A percentile compares a stretch with the other conserved stretches of the same genome.
Evolutionary conservation across 306 rosid species (phyloP).

Genomic region (Acmispon strigosus): DNA sequence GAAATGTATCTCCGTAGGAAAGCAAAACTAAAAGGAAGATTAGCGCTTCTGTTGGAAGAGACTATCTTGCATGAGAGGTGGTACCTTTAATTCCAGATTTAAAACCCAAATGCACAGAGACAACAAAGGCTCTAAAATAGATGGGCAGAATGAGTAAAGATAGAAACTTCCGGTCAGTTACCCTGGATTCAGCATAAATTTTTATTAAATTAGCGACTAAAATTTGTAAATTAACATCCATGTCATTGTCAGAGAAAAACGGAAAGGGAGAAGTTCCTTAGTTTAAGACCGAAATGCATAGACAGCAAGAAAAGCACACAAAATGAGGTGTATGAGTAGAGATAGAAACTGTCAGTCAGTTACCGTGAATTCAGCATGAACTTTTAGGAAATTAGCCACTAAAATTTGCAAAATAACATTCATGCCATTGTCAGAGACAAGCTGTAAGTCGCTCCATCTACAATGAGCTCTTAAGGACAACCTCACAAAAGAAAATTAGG

Average conservation of each 20-base stretch:
- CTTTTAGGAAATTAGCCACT: constrained; percentile 5
- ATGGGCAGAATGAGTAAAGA: background rate
- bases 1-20: background rate
- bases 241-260: constrained; percentile 11
- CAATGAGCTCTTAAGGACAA: no score
- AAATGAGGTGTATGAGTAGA: no score
- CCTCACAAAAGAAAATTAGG: no score
- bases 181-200: background rate
- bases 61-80: no score
- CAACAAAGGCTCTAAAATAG: background rate
- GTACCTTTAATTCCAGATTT: background rate
- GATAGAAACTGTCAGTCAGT: background rate
- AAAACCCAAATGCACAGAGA: background rate
- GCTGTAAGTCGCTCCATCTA: no score
- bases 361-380: constrained; percentile 25
- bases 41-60: constrained; percentile 3
- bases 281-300: no score
- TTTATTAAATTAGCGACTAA: no score
- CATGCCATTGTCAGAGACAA: constrained; percentile 18
- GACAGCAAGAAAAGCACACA: no score
- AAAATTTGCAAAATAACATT: constrained; percentile 19
- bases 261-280: background rate
- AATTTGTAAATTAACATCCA: constrained; percentile 15
- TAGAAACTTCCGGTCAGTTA: background rate
- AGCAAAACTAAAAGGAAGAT: constrained; percentile 6